Base-by-base conservation (phyloP, 2,329 filamentous ascomycete genomes). In the Sporothrix pallida region DNA sequence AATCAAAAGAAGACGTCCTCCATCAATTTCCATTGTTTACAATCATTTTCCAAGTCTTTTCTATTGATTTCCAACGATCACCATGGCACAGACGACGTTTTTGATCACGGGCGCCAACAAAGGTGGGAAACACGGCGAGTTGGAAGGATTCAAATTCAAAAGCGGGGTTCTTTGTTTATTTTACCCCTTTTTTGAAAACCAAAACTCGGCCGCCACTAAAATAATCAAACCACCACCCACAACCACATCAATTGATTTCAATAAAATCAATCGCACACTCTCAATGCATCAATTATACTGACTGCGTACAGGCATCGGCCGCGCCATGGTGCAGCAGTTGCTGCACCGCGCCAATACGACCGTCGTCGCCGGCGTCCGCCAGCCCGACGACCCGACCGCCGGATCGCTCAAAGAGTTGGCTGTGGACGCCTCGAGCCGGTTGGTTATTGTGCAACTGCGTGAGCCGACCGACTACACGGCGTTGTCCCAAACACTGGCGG, bases 321-420 rank as follows among this genome's bases (percentile, higher is more conserved):
- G 74, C 37, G 74, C 62, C 37, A 75, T 76, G 44, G 67, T 71
- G 67, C 31, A 71, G 69, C 44, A 60, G 26, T 52, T 74, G 23
- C 63, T 74, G 10, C 62, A 52, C 31, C 78, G 78, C 31, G 76
- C 79, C 5, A 17, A 75, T 71, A 78, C 76, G 15, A 78, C 75
- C 71, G 78, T 80, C 62, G 68, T 81, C 67, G 78, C 78, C 50
- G 76, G 77, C n/a, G 73, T 78, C 20, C 78, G 79, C 74, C 58
- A 74, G 31, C 76, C 77, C 3, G 17, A 76, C 46, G 60, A 76
- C 46, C 58, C 74, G 17, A 70, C 75, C 12, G 69, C 74, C 13
- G 97, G 93, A 2, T 90, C 91, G 42, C 86, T 98, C 26, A 92
- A 95, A 82, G 90, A 94, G 78, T 85, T 97, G 26, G 93, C 97